Base-by-base conservation (phyloP, 2,329 filamentous ascomycete genomes). In the Penicillium nordicum region DNA sequence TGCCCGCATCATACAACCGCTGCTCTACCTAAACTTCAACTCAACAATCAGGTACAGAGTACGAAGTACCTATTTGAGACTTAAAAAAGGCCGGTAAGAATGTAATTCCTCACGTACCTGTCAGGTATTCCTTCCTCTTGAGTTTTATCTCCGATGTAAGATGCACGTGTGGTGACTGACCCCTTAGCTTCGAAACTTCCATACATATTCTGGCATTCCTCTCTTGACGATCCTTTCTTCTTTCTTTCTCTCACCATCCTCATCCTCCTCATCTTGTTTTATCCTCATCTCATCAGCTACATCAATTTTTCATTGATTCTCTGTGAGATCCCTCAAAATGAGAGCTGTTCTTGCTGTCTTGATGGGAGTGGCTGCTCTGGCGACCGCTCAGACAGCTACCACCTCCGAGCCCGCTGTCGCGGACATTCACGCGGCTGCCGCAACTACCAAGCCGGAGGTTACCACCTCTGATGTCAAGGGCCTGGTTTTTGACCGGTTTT, bases 401-500 rank as follows among this genome's bases (percentile, higher is more conserved):
- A 57, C 60, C 27, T 63, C 68, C 2, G 62, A 66, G 57, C 62
- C 70, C n/a, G 61, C 68, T 38, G 4, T 59, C 2, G 59, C 64
- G 8, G 66, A 69, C 32, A 71, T 72, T 50, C 50, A 57, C 11
- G 65, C 67, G 16, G 67, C 69, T 11, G 67, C 64, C 14, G 85
- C 85, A 8, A 87, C 83, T 1, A 85, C 84, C 11, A 78, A 80
- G 68, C 85, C 85, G 1, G 74, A 76, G 58, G 84, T 83, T 58
- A 84, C 86, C 2, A 84, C 81, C 32, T 86, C 80, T 69, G 70
- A 84, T 65, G 84, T 92, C 50, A 80, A 84, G 68, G 90, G 90
- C 59, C 84, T 87, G 68, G 84, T 81, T 0, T 92, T 92, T 69
- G 82, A 91, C 69, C 84, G 89, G 16, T 83, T 89, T 59, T 84